Percentiles rank a stretch among this genome's conserved stretches.
Conservation (phyloP, 2,329 filamentous ascomycete genomes). For the Beauveria rudraprayagi region DNA sequence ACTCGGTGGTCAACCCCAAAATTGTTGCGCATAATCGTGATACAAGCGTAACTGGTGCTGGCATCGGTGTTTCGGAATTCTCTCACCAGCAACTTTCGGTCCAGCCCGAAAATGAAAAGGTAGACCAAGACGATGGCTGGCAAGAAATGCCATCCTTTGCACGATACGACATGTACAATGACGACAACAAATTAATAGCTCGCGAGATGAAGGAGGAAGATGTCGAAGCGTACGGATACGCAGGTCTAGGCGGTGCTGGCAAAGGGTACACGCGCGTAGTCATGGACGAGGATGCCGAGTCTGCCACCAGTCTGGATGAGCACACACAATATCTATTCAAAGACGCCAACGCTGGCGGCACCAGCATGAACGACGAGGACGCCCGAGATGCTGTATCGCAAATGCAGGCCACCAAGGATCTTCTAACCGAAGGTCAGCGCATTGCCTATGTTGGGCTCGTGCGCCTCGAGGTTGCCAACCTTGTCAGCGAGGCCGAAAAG, state of each 20-base stretch:
- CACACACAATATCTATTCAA: slow-evolving; percentile 96
- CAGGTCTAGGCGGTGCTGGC: slow-evolving; percentile 75
- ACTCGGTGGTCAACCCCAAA: slow-evolving; percentile 2
- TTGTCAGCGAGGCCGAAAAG: slow-evolving; percentile 61
- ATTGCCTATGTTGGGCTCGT: slow-evolving; percentile 93
- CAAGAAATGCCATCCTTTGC: slow-evolving; percentile 92
- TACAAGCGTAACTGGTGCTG: slow-evolving; percentile 30
- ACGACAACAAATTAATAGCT: slow-evolving; percentile 81
- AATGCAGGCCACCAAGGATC: slow-evolving; percentile 90
- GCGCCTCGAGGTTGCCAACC: slow-evolving; percentile 68
- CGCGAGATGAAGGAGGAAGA: slow-evolving; percentile 68
- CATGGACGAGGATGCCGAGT: slow-evolving; percentile 88
- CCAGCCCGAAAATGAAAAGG: slow-evolving; percentile 44
- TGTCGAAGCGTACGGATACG: slow-evolving; percentile 61
- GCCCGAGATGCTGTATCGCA: slow-evolving; percentile 80
- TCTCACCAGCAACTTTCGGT: slow-evolving; percentile 75
- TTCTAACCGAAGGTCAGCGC: slow-evolving; percentile 89
- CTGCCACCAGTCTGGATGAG: slow-evolving; percentile 92
- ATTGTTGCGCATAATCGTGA: slow-evolving; percentile 27
- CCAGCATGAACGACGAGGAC: slow-evolving; percentile 65
- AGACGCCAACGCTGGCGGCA: slow-evolving; percentile 52
- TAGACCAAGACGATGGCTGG: slow-evolving; percentile 65
- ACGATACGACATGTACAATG: slow-evolving; percentile 90
- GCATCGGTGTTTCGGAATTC: slow-evolving; percentile 61
- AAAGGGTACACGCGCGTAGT: slow-evolving; percentile 95